These are phyloP conservation scores for Zygnema circumcarinatum DNA, from an alignment of 139 green algal species.

Conservation along the genomic window DNA sequence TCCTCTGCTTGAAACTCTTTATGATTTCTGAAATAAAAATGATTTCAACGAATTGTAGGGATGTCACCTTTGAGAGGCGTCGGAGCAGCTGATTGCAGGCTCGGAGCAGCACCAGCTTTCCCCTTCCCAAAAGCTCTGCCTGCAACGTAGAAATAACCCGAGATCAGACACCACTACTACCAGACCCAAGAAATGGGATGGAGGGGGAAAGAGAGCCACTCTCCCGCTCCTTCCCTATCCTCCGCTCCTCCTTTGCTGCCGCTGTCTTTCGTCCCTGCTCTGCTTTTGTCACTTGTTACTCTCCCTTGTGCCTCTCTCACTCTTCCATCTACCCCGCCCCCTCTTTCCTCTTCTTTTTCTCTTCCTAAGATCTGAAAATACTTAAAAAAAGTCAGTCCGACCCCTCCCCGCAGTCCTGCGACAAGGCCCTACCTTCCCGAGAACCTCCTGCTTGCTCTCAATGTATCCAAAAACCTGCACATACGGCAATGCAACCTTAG, in stretches of 20 bases:
- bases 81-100: constrained; percentile 73
- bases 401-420: too few species aligned
- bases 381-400: too few species aligned
- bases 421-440: constrained; percentile 32
- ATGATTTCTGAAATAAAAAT: too few species aligned
- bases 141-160: too few species aligned
- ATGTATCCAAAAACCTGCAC: constrained; percentile 53
- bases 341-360: neutral
- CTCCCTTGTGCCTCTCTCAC: too few species aligned
- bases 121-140: constrained; percentile 17
- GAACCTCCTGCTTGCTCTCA: constrained; percentile 37
- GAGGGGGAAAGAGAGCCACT: too few species aligned
- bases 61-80: constrained; percentile 64
- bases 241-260: too few species aligned
- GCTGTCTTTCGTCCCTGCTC: neutral
- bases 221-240: too few species aligned
- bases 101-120: constrained; percentile 69
- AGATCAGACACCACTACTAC: too few species aligned
- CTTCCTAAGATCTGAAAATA: too few species aligned
- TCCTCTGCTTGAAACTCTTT: too few species aligned
- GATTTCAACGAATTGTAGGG: too few species aligned
- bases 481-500: neutral
- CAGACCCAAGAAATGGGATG: neutral
- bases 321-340: neutral
- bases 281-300: neutral